phyloP scores from a whole-genome alignment of 2,329 filamentous ascomycete species.

The Aureobasidium musti region DNA sequence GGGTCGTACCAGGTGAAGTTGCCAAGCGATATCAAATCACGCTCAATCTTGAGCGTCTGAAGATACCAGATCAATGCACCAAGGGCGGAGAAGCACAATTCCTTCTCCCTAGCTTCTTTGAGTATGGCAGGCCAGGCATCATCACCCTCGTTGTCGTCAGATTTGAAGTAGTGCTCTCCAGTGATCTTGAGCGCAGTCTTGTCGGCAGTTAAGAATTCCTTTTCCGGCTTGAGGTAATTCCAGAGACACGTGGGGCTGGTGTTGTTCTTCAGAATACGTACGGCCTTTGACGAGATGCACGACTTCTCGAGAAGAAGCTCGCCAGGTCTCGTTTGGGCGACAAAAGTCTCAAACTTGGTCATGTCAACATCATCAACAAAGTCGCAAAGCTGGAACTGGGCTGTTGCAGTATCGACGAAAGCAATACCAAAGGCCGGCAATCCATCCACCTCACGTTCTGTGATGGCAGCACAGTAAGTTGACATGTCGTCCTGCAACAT shows the following conservation, averaged over 20 bases:
- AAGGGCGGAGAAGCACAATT: constrained; percentile 84
- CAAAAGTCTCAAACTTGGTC: constrained; percentile 95
- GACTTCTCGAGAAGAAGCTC: constrained; percentile 90
- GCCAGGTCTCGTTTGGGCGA: constrained; percentile 86
- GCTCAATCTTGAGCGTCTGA: constrained; percentile 79
- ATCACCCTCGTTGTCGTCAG: constrained; percentile 57
- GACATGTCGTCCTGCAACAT: constrained; percentile 99
- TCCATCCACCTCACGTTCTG: constrained; percentile 66
- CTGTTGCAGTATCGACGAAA: constrained; percentile 93
- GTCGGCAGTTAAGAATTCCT: constrained; percentile 90
- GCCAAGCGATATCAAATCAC: constrained; percentile 80
- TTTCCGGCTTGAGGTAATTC: constrained; percentile 84
- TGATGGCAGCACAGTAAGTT: constrained; percentile 93
- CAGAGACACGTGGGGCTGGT: constrained; percentile 90
- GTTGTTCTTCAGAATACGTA: constrained; percentile 95
- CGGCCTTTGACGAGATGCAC: constrained; percentile 78
- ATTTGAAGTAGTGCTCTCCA: constrained; percentile 73
- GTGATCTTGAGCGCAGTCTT: constrained; percentile 78
- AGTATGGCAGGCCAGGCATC: constrained; percentile 78
- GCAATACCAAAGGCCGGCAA: constrained; percentile 85
- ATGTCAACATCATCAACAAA: constrained; percentile 90
- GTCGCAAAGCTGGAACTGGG: constrained; percentile 89
- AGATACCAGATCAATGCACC: constrained; percentile 89
- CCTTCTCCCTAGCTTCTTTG: constrained; percentile 71
- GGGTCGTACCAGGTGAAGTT: constrained; percentile 93